Percentiles rank a stretch among this genome's conserved stretches.
These are phyloP conservation scores for Zopfochytrium polystomum DNA, from an alignment of 371 early-diverging fungal species.

Conservation along the genomic window DNA sequence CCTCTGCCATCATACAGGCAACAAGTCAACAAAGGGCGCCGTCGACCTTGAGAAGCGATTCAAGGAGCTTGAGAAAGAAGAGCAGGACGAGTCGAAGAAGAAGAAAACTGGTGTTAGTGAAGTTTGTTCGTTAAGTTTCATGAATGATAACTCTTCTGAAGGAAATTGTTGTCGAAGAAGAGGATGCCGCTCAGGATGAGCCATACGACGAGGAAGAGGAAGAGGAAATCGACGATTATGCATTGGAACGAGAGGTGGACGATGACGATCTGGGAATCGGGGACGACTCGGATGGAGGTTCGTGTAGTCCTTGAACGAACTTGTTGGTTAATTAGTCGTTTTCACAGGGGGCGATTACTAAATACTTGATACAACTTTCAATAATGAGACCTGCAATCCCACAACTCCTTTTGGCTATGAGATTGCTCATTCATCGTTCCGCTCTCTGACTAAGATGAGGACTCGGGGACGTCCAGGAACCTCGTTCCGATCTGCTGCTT, in stretches of 20 bases:
- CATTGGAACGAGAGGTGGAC: slow-evolving; percentile 18
- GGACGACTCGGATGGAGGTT: slow-evolving; percentile 27
- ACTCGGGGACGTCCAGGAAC: no score
- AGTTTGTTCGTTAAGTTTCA: background rate
- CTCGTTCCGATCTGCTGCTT: no score
- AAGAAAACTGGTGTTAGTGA: slow-evolving; percentile 2
- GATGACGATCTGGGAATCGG: slow-evolving; percentile 25
- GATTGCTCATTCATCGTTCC: no score
- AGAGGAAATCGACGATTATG: slow-evolving; percentile 27
- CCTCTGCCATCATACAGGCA: background rate
- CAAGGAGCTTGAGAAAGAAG: slow-evolving; percentile 24
- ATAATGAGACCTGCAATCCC: no score
- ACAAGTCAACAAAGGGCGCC: slow-evolving; percentile 13
- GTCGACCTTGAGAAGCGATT: slow-evolving; percentile 16
- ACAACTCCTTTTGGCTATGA: no score
- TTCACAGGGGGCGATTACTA: no score
- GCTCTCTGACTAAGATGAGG: no score
- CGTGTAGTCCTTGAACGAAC: no score
- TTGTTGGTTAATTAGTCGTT: no score
- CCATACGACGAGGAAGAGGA: slow-evolving; percentile 28
- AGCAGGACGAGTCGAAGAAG: slow-evolving; percentile 1
- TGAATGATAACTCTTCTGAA: background rate
- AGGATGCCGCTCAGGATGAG: slow-evolving; percentile 2
- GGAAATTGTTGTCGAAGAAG: slow-evolving; percentile 14
- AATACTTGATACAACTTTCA: no score